Evolutionary conservation across 148 eudicot species (phyloP), one percentile per base, ranked within the genome.

Genomic region (Salicornia ramosissima): DNA sequence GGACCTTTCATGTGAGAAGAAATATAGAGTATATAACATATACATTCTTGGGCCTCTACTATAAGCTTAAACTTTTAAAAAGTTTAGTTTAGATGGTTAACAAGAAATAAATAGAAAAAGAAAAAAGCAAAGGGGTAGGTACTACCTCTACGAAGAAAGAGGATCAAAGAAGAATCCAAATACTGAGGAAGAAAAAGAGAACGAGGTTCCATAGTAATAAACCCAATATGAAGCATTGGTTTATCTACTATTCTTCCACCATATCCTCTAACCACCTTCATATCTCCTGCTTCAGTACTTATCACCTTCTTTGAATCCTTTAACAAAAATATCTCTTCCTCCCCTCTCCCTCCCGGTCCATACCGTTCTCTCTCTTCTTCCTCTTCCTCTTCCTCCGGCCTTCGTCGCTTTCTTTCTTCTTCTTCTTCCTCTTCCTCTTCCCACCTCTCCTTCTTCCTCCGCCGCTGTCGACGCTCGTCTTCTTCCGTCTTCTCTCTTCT

Each of bases 131-230:
- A n/a, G n/a, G n/a, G n/a, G n/a, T 25, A 57, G 7, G 34, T 24
- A 33, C 21, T 52, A 68, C 71, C 71, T 52, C 81, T 74, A 67
- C 83, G 87, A 21, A 90, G 4, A 67, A 86, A 90, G 80, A 88
- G 67, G 53, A 86, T 78, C 78, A 84, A 73, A 46, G 71, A 75
- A 40, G 91, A 81, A 70, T 90, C 97, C 70, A 84, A 76, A 54
- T 86, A 88, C 80, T 90, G 97, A 79, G 97, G 93, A 54, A 90
- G 45, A 71, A 90, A 88, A 9, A 90, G 69, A 66, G 82, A 75
- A 2, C 75, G 79, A 12, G 98, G 98, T 71, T 93, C 98, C 96
- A 93, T 90, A 3, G 81, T 75, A 52, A 93, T 86, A 71, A 93
- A 88, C 45, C 96, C 98, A 54, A 92, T 73, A 64, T 90, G 94